phyloP scores from a whole-genome alignment of 345 rosid genomes.

The thale cress (Arabidopsis thaliana) region TAIR10.1 NC_003074.8:16596501-16597000 shows the following conservation, averaged over 20 bases:
- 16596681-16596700: slow-evolving; percentile 20
- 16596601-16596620: slow-evolving; percentile 33
- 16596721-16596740: neutral
- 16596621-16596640: slow-evolving; percentile 27
- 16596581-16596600: slow-evolving; percentile 43
- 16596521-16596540: slow-evolving; percentile 35
- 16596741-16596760: slow-evolving; percentile 16
- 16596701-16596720: slow-evolving; percentile 2
- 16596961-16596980: slow-evolving; percentile 78
- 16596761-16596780: slow-evolving; percentile 29
- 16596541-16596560: slow-evolving; percentile 42
- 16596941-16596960: slow-evolving; percentile 50
- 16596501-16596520: neutral
- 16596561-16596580: slow-evolving; percentile 35
- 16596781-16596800: neutral
- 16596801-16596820: neutral
- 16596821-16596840: neutral
- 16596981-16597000: slow-evolving; percentile 46
- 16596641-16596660: slow-evolving; percentile 39
- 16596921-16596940: slow-evolving; percentile 47
- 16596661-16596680: slow-evolving; percentile 47
- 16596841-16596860: slow-evolving; percentile 20
- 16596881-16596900: slow-evolving; percentile 42
- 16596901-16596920: slow-evolving; percentile 51
- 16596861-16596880: slow-evolving; percentile 38